Evolutionary conservation across 2,329 filamentous ascomycete genomes (phyloP), one percentile per base, ranked within the genome.

Genomic region (Colletotrichum gigasporum): DNA sequence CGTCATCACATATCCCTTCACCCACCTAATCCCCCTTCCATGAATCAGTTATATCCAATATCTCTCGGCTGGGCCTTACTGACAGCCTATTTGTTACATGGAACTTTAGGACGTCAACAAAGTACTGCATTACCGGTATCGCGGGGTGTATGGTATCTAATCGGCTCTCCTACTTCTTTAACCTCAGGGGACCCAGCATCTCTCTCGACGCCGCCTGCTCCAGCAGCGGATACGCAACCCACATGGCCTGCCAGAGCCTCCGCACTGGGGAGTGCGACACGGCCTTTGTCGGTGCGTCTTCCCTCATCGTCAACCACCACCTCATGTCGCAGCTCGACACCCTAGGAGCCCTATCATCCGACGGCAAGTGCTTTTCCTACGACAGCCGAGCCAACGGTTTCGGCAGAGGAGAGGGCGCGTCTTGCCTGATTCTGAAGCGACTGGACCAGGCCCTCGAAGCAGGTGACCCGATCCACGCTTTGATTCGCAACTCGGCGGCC

Each of bases 301-400:
- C 71, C 62, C 42, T 79, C 7, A 71, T 79, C 10, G 0, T 39
- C 16, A 65, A 68, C 2, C 57, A 54, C 48, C 22, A 69, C 5
- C 54, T 71, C 16, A 65, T 60, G 28, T 26, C 34, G 7, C 42
- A 39, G 56, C 20, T 63, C 56, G 11, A 61, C 26, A 57, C 60
- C 10, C 50, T 60, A 10, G 69, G 71, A 7, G 66, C 73, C 1
- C 68, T 76, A 5, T 71, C 69, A 2, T 67, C 74, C 5, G 65
- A 68, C n/a, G 69, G 70, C 7, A 64, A 52, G 2, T 72, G 69
- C 64, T 39, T 70, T 24, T 68, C 65, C 30, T 79, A 74, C 53
- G 80, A 81, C 56, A 54, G 69, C 11, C 65, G 69, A 7, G 81
- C 77, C 3, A 71, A 78, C 56, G 82, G 82, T 1, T 84, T 82